Evolutionary conservation across 768 basidiomycete genomes (phyloP), one percentile per base, ranked within the genome.

Genomic region (Epithele typhae): DNA sequence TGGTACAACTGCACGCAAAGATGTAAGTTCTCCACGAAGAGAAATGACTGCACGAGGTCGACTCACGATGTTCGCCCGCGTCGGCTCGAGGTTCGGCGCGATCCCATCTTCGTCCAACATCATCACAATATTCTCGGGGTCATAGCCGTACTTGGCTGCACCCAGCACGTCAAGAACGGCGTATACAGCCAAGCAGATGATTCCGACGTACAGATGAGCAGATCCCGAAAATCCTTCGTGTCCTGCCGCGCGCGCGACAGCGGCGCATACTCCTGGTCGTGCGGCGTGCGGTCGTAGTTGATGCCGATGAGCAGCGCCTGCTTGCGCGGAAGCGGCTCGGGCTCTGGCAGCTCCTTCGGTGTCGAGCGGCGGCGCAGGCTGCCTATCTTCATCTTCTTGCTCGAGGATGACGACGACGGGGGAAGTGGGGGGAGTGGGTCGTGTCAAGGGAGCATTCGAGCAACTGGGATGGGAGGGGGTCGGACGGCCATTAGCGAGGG

Each of bases 31-130:
- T 23, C 7, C 4, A 14, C 3, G 19, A 15, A 7, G 3, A 18
- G n/a, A 5, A n/a, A 33, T 14, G 19, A 25, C n/a, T n/a, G 35
- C 18, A 19, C 7, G 8, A n/a, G 7, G 17, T 8, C n/a, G 15
- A 43, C 43, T 42, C 27, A 55, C 54, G 15, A 55, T 55, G 42
- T 55, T 55, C 9, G n/a, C 32, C 23, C 50, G 36, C 35, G 50
- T 52, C n/a, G 54, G 54, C 23, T 37, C 33, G 14, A 25, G 32
- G 3, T 39, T 12, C 4, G 41, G 24, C n/a, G 32, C 32, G 8
- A 37, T 37, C 2, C 41, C 43, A 27, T 46, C 46, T 22, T 40
- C 46, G 34, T 56, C 55, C 42, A 53, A 21, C 49, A 56, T 42
- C 32, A 53, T 22, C 6, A 47, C 36, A 21, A 56, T 34, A 32